Evolutionary conservation across 2,329 filamentous ascomycete species (phyloP), one percentile per base, ranked within the genome.

Genomic region (Ceratocystis alfenasii): DNA sequence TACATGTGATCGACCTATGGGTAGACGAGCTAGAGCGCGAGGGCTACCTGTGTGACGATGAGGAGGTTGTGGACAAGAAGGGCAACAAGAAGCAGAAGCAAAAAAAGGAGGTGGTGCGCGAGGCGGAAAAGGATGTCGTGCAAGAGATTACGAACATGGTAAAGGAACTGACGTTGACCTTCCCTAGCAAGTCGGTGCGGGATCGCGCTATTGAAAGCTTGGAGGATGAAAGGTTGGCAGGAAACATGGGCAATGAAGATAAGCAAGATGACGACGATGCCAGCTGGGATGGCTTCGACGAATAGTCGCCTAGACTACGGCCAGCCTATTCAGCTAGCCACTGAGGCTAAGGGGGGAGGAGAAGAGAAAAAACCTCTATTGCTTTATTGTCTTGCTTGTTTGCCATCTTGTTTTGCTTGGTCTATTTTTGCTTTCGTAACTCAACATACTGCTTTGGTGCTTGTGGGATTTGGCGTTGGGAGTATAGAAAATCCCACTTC

Each of bases 1-100:
- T 95, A 74, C 94, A 99, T 76, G 83, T 92, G 15, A 75, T 95
- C 69, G 94, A 99, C 77, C 82, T 97, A 65, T 97, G 89, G 84
- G 82, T 95, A 7, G 94, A 97, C 74, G 92, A 96, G 80, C 75
- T 92, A 71, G 88, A 92, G 75, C 87, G 86, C 72, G 83, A 85
- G 44, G 83, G 85, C 64, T 78, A 82, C 45, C 70, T 85, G 25
- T 70, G 65, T 12, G 75, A 76, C 45, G 76, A 75, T 8, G 75
- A 76, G 10, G 73, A 73, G 12, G 72, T 72, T 3, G 71, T 72
- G 5, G 72, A 71, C 10, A 72, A 71, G 10, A 74, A 74, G 4
- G 71, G 71, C 36, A 76, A 75, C 22, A 75, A 74, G 60, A 76
- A 76, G 50, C 17, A 44, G 15, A 64, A 65, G 46, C 45, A 41